These are phyloP conservation scores for Bombardia bombarda DNA, from an alignment of 495 filamentous ascomycete genomes.

Conservation along the genomic window DNA sequence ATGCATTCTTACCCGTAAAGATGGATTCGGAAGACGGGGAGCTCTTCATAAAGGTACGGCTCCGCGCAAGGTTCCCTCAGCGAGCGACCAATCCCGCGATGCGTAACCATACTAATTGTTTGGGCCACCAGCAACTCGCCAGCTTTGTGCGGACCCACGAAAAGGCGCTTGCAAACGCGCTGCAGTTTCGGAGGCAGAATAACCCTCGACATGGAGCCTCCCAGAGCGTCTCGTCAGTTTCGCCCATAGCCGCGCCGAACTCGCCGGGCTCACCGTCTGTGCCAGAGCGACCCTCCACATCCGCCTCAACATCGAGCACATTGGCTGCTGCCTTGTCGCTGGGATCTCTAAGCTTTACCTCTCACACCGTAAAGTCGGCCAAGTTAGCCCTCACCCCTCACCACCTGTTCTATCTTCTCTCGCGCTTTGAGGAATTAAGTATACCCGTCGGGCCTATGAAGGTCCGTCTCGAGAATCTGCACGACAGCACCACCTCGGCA, in stretches of 20 bases:
- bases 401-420: conserved; percentile 92
- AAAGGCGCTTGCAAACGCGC: conserved; percentile 90
- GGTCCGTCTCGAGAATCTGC: conserved; percentile 87
- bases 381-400: conserved; percentile 94
- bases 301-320: conserved; percentile 61
- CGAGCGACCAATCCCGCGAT: too few species aligned
- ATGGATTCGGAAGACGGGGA: conserved; percentile 87
- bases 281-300: conserved; percentile 44
- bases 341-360: conserved; percentile 74
- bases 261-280: conserved; percentile 41
- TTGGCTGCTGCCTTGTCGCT: conserved; percentile 81
- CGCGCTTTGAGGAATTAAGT: conserved; percentile 84
- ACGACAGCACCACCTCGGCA: conserved; percentile 73
- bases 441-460: conserved; percentile 93
- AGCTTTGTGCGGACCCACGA: conserved; percentile 95
- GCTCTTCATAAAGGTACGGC: conserved; percentile 73
- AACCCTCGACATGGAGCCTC: conserved; percentile 54
- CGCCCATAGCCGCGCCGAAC: conserved; percentile 38
- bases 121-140: conserved; percentile 65
- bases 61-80: background rate
- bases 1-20: conserved; percentile 38
- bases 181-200: conserved; percentile 69
- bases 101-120: conserved; percentile 6
- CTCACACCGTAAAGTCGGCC: conserved; percentile 74
- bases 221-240: conserved; percentile 42